A percentile compares a stretch with the other conserved stretches of the same genome.
These are phyloP conservation scores for Aphanomyces cochlioides DNA, from an alignment of 352 stramenopile genomes.

Conservation along the genomic window DNA sequence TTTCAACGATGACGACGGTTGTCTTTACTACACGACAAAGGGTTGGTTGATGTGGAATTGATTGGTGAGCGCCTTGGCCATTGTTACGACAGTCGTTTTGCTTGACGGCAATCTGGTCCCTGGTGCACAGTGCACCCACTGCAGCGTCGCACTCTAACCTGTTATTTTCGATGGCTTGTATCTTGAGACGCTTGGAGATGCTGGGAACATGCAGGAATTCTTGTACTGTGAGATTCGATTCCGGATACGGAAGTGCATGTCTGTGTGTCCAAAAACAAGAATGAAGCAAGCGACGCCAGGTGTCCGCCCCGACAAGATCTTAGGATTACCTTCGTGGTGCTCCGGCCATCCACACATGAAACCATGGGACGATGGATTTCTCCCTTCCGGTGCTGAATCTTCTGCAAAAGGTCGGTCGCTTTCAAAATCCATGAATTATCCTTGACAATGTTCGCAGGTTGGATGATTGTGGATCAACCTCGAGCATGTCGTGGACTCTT, in stretches of 20 bases:
- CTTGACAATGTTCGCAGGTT: constrained; percentile 28
- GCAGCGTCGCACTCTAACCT: too few relatives aligned
- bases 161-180: too few relatives aligned
- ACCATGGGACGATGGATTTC: constrained; percentile 59
- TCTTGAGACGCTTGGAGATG: too few relatives aligned
- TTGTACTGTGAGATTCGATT: too few relatives aligned
- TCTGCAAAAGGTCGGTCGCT: background rate
- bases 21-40: constrained; percentile 81
- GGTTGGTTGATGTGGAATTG: constrained; percentile 90
- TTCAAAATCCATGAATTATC: background rate
- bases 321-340: constrained; percentile 9
- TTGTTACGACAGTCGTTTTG: constrained; percentile 67
- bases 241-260: too few relatives aligned
- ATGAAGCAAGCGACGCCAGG: constrained; percentile 1
- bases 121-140: constrained; percentile 42
- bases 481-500: constrained; percentile 38
- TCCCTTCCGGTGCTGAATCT: constrained; percentile 41
- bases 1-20: constrained; percentile 50
- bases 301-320: background rate
- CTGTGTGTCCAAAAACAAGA: background rate
- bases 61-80: constrained; percentile 63
- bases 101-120: constrained; percentile 73
- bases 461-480: constrained; percentile 48
- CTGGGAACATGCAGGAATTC: too few relatives aligned
- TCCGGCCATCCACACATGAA: constrained; percentile 17